phyloP scores from a whole-genome alignment of 2,329 filamentous ascomycete genomes.

The Lachnellula suecica region DNA sequence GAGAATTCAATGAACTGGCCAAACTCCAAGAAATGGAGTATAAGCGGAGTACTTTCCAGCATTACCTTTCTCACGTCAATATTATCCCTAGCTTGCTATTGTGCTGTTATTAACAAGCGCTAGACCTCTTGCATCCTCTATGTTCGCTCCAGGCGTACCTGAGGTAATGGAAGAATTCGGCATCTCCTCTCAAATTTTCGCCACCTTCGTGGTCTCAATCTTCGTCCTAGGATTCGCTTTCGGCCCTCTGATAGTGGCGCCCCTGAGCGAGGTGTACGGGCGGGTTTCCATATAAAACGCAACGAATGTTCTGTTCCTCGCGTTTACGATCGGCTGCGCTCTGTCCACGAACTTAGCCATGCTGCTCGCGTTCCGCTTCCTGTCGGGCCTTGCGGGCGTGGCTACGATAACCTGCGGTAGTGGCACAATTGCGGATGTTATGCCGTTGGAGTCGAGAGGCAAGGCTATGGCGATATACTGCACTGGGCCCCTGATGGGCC shows the following conservation, averaged over 20 bases:
- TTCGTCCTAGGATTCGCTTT: constrained; percentile 59
- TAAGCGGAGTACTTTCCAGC: constrained; percentile 7
- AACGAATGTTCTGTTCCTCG: neutral
- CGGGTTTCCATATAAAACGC: constrained; percentile 32
- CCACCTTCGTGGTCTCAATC: constrained; percentile 37
- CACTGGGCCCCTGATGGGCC: constrained; percentile 39
- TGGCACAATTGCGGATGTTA: constrained; percentile 65
- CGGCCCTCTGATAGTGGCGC: constrained; percentile 56
- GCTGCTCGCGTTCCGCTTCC: constrained; percentile 57
- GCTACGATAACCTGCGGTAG: constrained; percentile 53
- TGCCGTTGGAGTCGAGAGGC: constrained; percentile 54
- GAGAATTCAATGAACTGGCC: constrained; percentile 16
- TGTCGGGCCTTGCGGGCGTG: constrained; percentile 60
- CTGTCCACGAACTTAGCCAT: constrained; percentile 44
- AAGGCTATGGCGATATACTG: constrained; percentile 52
- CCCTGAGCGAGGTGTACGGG: constrained; percentile 64
- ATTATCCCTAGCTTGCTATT: too few species aligned
- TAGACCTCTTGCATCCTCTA: constrained; percentile 39
- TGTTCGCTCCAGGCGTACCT: constrained; percentile 41
- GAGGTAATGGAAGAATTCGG: constrained; percentile 20
- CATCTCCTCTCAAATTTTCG: constrained; percentile 11
- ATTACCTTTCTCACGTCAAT: constrained; percentile 23
- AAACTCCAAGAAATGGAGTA: constrained; percentile 4
- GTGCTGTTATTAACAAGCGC: too few species aligned
- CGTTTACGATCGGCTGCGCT: neutral